Conservation (phyloP, 2,329 filamentous ascomycete genomes). For the Lecanicillium sp. region DNA sequence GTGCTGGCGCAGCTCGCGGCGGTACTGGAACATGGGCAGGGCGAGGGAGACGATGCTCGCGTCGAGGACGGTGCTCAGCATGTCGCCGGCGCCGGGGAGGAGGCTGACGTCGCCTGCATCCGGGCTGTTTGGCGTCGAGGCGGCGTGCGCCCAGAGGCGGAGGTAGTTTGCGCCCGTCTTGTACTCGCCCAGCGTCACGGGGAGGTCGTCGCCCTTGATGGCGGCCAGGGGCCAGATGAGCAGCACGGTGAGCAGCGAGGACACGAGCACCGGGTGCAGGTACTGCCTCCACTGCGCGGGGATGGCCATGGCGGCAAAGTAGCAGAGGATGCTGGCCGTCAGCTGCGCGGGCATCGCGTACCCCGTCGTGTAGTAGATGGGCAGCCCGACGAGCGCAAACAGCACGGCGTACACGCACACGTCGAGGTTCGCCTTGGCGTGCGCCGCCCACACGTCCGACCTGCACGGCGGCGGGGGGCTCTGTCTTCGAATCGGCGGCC, state of each 20-base stretch:
- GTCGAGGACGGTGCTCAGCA: constrained; percentile 47
- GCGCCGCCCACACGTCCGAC: constrained; percentile 41
- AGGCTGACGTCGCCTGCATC: constrained; percentile 2
- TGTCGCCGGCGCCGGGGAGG: constrained; percentile 47
- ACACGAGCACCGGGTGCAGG: constrained; percentile 51
- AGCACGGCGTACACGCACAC: constrained; percentile 33
- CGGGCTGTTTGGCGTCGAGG: constrained; percentile 15
- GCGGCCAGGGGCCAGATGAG: constrained; percentile 45
- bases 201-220: constrained; percentile 31
- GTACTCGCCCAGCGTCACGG: constrained; percentile 36
- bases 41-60: constrained; percentile 52
- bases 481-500: constrained; percentile 22
- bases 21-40: constrained; percentile 54
- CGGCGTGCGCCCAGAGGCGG: constrained; percentile 32
- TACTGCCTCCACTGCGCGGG: constrained; percentile 41
- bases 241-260: constrained; percentile 44
- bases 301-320: constrained; percentile 40
- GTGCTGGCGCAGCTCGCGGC: constrained; percentile 44
- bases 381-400: constrained; percentile 44
- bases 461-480: constrained; percentile 34
- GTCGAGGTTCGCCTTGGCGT: constrained; percentile 38
- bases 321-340: constrained; percentile 41
- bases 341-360: constrained; percentile 45
- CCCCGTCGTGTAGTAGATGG: constrained; percentile 43
- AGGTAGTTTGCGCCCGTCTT: constrained; percentile 46